Percentiles rank a stretch among this genome's conserved stretches.
Evolutionary conservation across 2,329 filamentous ascomycete genomes (phyloP).

Genomic region (Penicillium sp.): DNA sequence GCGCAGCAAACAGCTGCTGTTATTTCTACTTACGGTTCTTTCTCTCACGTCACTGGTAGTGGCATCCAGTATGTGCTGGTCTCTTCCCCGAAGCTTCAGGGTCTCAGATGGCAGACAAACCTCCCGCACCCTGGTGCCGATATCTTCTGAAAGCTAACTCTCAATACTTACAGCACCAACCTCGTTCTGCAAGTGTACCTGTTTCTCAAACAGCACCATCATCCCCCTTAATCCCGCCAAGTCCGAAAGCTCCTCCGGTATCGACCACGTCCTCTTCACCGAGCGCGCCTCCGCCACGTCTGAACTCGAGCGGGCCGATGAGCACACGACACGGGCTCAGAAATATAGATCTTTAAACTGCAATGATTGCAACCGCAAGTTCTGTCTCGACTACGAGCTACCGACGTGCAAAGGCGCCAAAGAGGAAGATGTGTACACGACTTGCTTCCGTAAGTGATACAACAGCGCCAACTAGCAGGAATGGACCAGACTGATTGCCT

Average conservation of each 20-base stretch:
- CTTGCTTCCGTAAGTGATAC: slow-evolving; percentile 56
- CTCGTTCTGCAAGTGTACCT: slow-evolving; percentile 70
- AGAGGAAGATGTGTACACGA: slow-evolving; percentile 62
- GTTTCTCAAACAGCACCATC: slow-evolving; percentile 64
- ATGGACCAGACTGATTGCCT: too few species aligned
- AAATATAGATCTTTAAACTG: slow-evolving; percentile 51
- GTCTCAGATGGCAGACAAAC: neutral
- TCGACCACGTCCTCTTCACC: slow-evolving; percentile 24
- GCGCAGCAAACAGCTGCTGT: slow-evolving; percentile 18
- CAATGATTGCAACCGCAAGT: slow-evolving; percentile 64
- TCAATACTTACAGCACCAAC: slow-evolving; percentile 41
- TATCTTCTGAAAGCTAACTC: neutral
- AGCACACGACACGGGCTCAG: slow-evolving; percentile 25
- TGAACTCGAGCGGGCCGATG: slow-evolving; percentile 11
- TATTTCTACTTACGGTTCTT: slow-evolving; percentile 28
- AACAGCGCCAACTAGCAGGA: too few species aligned
- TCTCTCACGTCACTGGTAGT: slow-evolving; percentile 29
- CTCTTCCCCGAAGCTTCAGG: neutral
- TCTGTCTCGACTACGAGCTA: slow-evolving; percentile 61
- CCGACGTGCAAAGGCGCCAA: slow-evolving; percentile 59
- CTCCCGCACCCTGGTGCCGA: neutral
- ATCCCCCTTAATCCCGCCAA: slow-evolving; percentile 56
- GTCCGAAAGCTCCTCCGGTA: slow-evolving; percentile 19
- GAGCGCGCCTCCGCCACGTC: slow-evolving; percentile 17
- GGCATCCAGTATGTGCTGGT: slow-evolving; percentile 35